A percentile compares a stretch with the other conserved stretches of the same genome.
These are phyloP conservation scores for Elaeis guineensis DNA, from an alignment of 176 grass and related monocot genomes.

Conservation along the genomic window DNA sequence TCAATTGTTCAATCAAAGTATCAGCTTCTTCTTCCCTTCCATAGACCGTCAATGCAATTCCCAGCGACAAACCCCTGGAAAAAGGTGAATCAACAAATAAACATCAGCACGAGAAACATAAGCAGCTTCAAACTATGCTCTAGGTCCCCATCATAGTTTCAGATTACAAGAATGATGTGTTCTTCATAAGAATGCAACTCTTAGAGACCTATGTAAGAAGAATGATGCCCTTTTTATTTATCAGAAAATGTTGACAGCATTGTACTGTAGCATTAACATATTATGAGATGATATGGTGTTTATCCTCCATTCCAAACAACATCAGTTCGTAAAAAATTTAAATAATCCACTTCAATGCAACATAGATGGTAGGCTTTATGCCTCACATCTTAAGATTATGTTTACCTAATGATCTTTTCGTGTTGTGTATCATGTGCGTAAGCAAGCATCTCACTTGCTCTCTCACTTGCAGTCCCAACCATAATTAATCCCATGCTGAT, in stretches of 20 bases:
- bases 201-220: too few relatives aligned
- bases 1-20: conserved; percentile 93
- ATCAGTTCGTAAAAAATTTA: too few relatives aligned
- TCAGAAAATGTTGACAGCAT: neutral
- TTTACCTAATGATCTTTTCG: conserved; percentile 97
- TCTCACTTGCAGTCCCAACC: conserved; percentile 88
- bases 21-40: conserved; percentile 96
- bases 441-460: conserved; percentile 87
- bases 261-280: too few relatives aligned
- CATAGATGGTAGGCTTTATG: too few relatives aligned
- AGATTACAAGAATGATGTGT: too few relatives aligned
- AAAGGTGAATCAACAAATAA: neutral
- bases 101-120: neutral
- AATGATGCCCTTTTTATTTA: neutral
- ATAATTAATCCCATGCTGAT: conserved; percentile 98
- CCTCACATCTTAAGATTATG: neutral
- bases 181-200: too few relatives aligned
- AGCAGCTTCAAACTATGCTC: too few relatives aligned
- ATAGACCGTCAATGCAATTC: conserved; percentile 93
- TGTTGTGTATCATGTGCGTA: conserved; percentile 99
- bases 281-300: too few relatives aligned
- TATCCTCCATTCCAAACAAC: too few relatives aligned
- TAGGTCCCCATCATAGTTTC: too few relatives aligned
- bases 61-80: conserved; percentile 74
- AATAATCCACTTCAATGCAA: too few relatives aligned